Evolutionary conservation across 345 rosid genomes (phyloP), one percentile per base, ranked within the genome.

Genomic region (Citrus medica): DNA sequence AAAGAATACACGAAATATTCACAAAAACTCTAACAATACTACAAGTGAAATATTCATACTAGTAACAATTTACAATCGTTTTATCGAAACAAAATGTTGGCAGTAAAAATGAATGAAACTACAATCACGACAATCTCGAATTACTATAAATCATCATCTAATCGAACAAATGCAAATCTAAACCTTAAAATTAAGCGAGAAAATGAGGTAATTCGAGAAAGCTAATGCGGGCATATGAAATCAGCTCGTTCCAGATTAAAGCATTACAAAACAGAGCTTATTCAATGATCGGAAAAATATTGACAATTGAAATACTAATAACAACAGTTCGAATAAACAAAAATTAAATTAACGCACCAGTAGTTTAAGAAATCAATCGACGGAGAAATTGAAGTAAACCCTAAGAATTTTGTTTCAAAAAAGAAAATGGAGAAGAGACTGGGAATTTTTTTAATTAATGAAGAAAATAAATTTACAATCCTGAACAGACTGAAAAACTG

Each of bases 151-250:
- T 19, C 77, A 9, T 30, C 59, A 42, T 75, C 37, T 10, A 62
- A 19, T 40, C n/a, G 72, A 74, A 46, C 27, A 64, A 46, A 40
- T 64, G 76, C 71, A 42, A 75, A 48, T 65, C 59, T 24, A 32
- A 75, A 64, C 71, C 70, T 70, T 75, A 32, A 48, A 75, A 75
- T 46, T 55, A 64, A 63, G 70, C 67, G n/a, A 73, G 51, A 10
- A 71, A 71, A 32, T 53, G 40, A 17, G 7, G 17, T 1, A 7
- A 70, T 40, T 46, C 12, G 19, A 40, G 37, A 21, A 74, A 74
- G 38, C 24, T 38, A 74, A 56, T 74, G 69, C 21, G 60, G 21
- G 1, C 32, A 28, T 46, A 75, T 64, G 28, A 51, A 75, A 64
- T 67, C 71, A 65, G 67, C 22, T 67, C 42, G 38, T 28, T 6